Evolutionary conservation across 2,329 filamentous ascomycete genomes (phyloP), one percentile per base, ranked within the genome.

Genomic region (Penicillium sp.): DNA sequence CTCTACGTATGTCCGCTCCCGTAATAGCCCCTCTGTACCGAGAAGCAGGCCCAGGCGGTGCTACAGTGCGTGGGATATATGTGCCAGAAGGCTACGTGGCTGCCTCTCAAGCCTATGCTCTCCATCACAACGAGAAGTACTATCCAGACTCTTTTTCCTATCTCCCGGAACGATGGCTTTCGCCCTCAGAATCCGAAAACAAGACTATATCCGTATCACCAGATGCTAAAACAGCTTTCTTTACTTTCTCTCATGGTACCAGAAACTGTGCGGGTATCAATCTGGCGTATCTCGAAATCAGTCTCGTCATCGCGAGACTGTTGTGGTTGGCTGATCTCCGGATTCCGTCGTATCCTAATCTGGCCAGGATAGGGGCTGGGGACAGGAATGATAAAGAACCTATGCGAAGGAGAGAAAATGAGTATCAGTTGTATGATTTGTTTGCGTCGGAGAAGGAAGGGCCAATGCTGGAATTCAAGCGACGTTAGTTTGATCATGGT

Each of bases 381-480:
- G 38, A 55, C 40, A 24, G 45, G 28, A 12, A 18, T 18, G 14
- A 33, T n/a, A 55, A 49, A 42, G 35, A 55, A 3, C 52, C 52
- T 16, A 9, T 55, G 23, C 35, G 52, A 1, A 55, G 52, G 18
- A 55, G 38, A 42, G 52, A 33, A 20, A 21, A 49, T 55, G 52
- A 55, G 20, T 55, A 55, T 49, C 52, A 55, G 38, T 45, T 55
- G 14, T 55, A 49, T 45, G 52, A 55, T 45, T 9, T 55, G n/a
- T 55, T 55, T 49, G 52, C 52, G 6, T 45, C 52, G 24, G 52
- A 55, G 24, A 55, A 55, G 46, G 24, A 55, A 33, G 52, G 52
- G 33, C 52, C 52, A 8, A 49, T 55, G 53, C 18, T 55, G 53
- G 46, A 55, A 9, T 55, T 50, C 9, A 49, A 35, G 14, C 53